Base-by-base conservation (phyloP, 2,329 filamentous ascomycete species). In the Ophiocordyceps camponoti-floridani region DNA sequence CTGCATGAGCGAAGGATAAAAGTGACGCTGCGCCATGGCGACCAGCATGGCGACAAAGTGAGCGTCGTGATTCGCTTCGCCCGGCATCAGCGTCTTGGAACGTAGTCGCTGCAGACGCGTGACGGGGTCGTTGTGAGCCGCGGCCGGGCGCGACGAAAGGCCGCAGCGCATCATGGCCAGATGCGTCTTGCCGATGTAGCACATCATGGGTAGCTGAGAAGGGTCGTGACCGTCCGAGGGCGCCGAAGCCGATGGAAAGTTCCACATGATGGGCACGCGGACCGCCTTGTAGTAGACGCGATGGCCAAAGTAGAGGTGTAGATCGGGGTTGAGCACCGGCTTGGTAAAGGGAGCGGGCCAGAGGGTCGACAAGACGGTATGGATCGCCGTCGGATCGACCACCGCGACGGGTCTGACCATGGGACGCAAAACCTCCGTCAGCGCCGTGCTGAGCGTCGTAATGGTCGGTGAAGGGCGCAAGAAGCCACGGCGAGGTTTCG, bases 11-110 rank as follows among this genome's bases (percentile, higher is more conserved):
- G 40, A 31, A 10, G 48, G 50, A 52, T 77, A 75, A 46, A 72
- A 72, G 42, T 70, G 64, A 9, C 64, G 62, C 51, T 78, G 74
- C 8, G 74, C 74, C 68, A 77, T 72, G 42, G 69, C 68, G 12
- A 78, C 51, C 46, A 77, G 68, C 40, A 68, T 62, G 18, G 65
- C 71, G 5, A 72, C 59, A 33, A 75, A 61, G 46, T 72, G 68
- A 0, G 68, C 60, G 51, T 78, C 73, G 42, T 72, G 66, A 43
- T 75, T 65, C 2, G 55, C 48, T 43, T 75, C 63, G 3, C 57
- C 53, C 0, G 74, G 73, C 4, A 68, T 46, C 4, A 76, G 58
- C 42, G 59, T 57, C 52, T 67, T 71, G 5, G 65, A 62, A 1
- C 71, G 65, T 13, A 71, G 53, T 31, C 58, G 53, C 45, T 73